A percentile compares a stretch with the other conserved stretches of the same genome.
Conservation (phyloP, 345 rosid genomes). For the Hevea brasiliensis region DNA sequence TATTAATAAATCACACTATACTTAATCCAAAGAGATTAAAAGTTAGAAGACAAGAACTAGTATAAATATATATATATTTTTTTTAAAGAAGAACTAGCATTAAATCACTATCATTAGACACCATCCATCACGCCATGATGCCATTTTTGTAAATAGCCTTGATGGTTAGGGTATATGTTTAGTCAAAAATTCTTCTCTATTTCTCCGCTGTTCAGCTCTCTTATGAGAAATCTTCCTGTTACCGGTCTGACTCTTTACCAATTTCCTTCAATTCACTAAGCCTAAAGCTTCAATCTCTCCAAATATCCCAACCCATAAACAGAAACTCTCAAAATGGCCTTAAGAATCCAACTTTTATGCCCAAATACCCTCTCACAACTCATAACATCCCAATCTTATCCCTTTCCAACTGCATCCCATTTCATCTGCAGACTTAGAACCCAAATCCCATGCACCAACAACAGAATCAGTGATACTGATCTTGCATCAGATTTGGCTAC, state of each 20-base stretch:
- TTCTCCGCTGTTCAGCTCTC: background rate
- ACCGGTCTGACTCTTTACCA: background rate
- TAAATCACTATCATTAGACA: too few species aligned
- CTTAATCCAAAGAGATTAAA: too few species aligned
- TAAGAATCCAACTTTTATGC: slow-evolving; percentile 30
- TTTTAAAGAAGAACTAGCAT: too few species aligned
- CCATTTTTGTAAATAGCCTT: background rate
- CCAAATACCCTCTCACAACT: slow-evolving; percentile 20
- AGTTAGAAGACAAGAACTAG: too few species aligned
- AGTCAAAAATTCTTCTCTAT: background rate
- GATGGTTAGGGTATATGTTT: background rate
- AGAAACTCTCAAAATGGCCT: slow-evolving; percentile 40
- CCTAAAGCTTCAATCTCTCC: slow-evolving; percentile 12
- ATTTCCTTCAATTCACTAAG: background rate
- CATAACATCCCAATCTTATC: slow-evolving; percentile 2
- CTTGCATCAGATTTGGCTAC: slow-evolving; percentile 62
- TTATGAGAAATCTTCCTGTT: background rate
- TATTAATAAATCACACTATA: too few species aligned
- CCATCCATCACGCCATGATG: background rate
- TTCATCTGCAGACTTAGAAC: slow-evolving; percentile 23
- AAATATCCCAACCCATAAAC: background rate
- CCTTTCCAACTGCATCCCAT: slow-evolving; percentile 4
- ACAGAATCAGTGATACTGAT: slow-evolving; percentile 33
- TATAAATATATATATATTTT: too few species aligned
- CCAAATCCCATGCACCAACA: slow-evolving; percentile 36